Conservation (phyloP, 2,329 filamentous ascomycete genomes). For the Thelonectria discophora region DNA sequence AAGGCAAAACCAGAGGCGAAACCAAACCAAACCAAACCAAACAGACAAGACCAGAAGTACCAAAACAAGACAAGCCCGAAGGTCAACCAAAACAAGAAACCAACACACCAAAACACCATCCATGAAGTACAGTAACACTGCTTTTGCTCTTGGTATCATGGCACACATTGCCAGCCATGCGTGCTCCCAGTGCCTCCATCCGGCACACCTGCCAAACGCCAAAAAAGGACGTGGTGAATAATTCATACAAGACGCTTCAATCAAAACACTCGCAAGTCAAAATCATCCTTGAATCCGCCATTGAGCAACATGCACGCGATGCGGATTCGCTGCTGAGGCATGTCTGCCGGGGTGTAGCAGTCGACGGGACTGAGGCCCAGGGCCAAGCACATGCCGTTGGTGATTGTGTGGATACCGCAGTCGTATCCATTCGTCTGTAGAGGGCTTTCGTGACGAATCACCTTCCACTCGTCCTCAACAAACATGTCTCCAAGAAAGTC, state of each 20-base stretch:
- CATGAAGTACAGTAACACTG: constrained; percentile 29
- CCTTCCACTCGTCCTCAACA: constrained; percentile 66
- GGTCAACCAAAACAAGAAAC: too few species aligned
- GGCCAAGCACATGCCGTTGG: constrained; percentile 73
- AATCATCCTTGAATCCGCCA: constrained; percentile 70
- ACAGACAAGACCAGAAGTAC: too few species aligned
- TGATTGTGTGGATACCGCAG: constrained; percentile 80
- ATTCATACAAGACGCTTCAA: constrained; percentile 21
- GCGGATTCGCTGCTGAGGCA: constrained; percentile 67
- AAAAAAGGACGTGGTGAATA: constrained; percentile 23
- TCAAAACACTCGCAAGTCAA: constrained; percentile 56
- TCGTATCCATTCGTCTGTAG: constrained; percentile 74
- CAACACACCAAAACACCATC: constrained; percentile 36
- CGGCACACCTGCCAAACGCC: constrained; percentile 31
- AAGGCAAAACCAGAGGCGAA: too few species aligned
- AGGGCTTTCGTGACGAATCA: constrained; percentile 59
- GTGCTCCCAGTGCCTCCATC: constrained; percentile 20
- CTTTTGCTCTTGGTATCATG: constrained; percentile 36
- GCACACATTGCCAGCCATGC: constrained; percentile 29
- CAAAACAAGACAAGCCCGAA: too few species aligned
- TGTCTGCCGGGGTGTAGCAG: constrained; percentile 60
- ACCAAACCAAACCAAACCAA: too few species aligned
- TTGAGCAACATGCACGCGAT: constrained; percentile 74
- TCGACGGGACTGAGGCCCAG: constrained; percentile 62
- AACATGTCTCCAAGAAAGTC: constrained; percentile 65